A percentile compares a stretch with the other conserved stretches of the same genome.
These are phyloP conservation scores for Chaetomium strumarium DNA, from an alignment of 2,329 filamentous ascomycete genomes.

Conservation along the genomic window DNA sequence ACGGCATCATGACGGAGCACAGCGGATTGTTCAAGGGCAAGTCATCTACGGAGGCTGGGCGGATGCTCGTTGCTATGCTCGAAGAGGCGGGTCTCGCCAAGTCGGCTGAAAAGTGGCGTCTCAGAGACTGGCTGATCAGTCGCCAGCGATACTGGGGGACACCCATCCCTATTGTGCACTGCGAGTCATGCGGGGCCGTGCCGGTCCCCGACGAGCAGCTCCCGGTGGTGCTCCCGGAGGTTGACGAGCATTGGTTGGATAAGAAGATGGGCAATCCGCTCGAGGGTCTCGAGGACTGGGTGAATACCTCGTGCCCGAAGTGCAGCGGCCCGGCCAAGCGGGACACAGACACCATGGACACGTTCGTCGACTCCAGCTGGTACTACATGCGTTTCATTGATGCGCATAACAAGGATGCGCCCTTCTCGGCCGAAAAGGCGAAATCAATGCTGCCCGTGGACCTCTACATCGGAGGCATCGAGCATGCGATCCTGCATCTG, in stretches of 20 bases:
- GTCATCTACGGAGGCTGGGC: conserved; percentile 55
- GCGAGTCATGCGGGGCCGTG: conserved; percentile 67
- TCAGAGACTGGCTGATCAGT: conserved; percentile 86
- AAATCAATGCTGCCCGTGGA: conserved; percentile 65
- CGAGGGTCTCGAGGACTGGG: conserved; percentile 64
- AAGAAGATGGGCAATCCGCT: conserved; percentile 72
- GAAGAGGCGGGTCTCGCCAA: conserved; percentile 53
- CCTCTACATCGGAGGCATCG: conserved; percentile 82
- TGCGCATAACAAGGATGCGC: conserved; percentile 54
- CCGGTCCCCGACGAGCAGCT: conserved; percentile 71
- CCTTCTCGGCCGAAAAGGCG: conserved; percentile 56
- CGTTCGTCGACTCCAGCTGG: conserved; percentile 93
- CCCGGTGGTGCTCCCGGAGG: conserved; percentile 67
- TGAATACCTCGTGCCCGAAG: conserved; percentile 68
- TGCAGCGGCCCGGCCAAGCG: conserved; percentile 66
- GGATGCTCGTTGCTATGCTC: conserved; percentile 53
- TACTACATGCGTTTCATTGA: conserved; percentile 81
- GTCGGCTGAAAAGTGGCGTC: conserved; percentile 66
- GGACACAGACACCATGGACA: conserved; percentile 94
- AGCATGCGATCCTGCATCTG: conserved; percentile 85
- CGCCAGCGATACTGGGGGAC: conserved; percentile 91
- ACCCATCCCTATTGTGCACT: conserved; percentile 85
- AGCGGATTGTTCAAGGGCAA: conserved; percentile 61
- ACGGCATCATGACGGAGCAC: conserved; percentile 61
- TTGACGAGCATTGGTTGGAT: conserved; percentile 62